A percentile compares a stretch with the other conserved stretches of the same genome.
Conservation (phyloP, 257 asterid species). For the Solanum chmielewskii region DNA sequence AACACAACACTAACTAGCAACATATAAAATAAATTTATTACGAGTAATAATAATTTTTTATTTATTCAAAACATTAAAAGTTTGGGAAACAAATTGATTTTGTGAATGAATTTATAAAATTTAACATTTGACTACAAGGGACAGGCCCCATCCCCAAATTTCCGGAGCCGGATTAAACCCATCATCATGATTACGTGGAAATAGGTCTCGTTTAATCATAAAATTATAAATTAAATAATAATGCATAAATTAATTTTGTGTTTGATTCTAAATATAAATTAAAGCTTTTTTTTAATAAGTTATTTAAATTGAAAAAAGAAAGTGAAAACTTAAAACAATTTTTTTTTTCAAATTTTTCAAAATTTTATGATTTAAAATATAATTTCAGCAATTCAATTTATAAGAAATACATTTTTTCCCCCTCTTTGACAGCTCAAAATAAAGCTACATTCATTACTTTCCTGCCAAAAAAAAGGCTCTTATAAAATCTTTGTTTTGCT, state of each 20-base stretch:
- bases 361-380: background rate
- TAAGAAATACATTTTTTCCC: background rate
- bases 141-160: background rate
- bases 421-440: constrained; percentile 22
- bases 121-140: background rate
- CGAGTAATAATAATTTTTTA: background rate
- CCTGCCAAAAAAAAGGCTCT: constrained; percentile 6
- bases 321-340: background rate
- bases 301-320: background rate
- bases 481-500: constrained; percentile 2
- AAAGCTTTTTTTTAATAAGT: background rate
- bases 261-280: background rate
- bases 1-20: background rate
- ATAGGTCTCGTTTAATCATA: background rate
- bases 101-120: background rate
- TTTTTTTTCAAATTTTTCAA: background rate
- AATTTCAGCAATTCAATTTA: background rate
- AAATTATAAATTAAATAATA: background rate
- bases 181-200: background rate
- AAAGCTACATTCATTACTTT: constrained; percentile 7
- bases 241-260: background rate
- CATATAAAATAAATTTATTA: no score
- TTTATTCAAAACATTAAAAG: background rate
- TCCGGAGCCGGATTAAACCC: background rate
- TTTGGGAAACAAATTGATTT: background rate